Evolutionary conservation across 2,329 filamentous ascomycete species (phyloP).

Genomic region (Pezizomycotina sp.): DNA sequence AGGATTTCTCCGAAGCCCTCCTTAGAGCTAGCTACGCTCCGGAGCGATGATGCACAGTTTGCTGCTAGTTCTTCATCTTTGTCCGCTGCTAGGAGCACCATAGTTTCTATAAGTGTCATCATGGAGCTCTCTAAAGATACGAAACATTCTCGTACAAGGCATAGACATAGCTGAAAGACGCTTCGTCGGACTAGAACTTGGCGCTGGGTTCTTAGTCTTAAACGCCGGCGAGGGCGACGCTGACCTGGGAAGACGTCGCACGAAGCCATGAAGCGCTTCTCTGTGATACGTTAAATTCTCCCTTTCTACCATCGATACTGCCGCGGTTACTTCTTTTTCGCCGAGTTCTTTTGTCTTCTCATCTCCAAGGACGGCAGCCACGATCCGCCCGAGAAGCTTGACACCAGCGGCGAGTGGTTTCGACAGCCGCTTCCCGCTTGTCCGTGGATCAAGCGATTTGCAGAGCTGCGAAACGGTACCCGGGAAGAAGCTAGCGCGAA

Average conservation of each 20-base stretch:
- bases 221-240: conserved; percentile 62
- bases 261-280: conserved; percentile 50
- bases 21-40: conserved; percentile 19
- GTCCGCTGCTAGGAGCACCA: conserved; percentile 49
- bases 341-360: conserved; percentile 37
- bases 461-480: conserved; percentile 70
- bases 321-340: conserved; percentile 25
- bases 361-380: conserved; percentile 43
- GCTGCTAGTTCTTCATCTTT: conserved; percentile 30
- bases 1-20: conserved; percentile 25
- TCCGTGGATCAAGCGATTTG: conserved; percentile 54
- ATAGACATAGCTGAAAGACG: conserved; percentile 54
- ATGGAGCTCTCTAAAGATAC: conserved; percentile 52
- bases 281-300: conserved; percentile 14
- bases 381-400: conserved; percentile 39
- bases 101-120: conserved; percentile 60
- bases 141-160: conserved; percentile 62
- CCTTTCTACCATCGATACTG: conserved; percentile 10
- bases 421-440: conserved; percentile 39
- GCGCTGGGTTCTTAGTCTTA: conserved; percentile 55
- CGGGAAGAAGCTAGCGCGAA: conserved; percentile 71
- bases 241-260: conserved; percentile 65
- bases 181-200: conserved; percentile 50
- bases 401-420: conserved; percentile 49
- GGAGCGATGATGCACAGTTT: conserved; percentile 19